phyloP scores from a whole-genome alignment of 306 rosid genomes.

The Malus sieversii region DNA sequence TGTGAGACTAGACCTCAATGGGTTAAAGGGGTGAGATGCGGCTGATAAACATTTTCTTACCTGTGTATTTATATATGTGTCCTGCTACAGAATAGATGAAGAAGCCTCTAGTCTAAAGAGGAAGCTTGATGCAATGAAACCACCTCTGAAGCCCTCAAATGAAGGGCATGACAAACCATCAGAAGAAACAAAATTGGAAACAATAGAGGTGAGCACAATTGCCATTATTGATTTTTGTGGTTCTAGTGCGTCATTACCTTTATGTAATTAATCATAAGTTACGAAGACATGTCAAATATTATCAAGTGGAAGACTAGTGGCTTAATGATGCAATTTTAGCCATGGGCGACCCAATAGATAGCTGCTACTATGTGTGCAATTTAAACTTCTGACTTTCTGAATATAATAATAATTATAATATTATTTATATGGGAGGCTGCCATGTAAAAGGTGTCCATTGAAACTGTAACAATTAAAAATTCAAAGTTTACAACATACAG shows the following conservation, averaged over 20 bases:
- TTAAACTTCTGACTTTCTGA: not conserved
- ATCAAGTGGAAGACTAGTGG: not conserved
- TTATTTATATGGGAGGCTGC: not conserved
- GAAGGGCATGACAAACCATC: slow-evolving; percentile 38
- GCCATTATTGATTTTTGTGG: not conserved
- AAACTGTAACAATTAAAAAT: not conserved
- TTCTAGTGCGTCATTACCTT: not conserved
- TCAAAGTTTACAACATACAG: not conserved
- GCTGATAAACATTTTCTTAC: not conserved
- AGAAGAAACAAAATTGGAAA: slow-evolving; percentile 53
- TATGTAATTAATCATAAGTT: not conserved
- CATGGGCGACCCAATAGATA: not conserved
- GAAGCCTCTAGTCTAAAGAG: slow-evolving; percentile 60
- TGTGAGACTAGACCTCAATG: not conserved
- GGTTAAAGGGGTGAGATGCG: not conserved
- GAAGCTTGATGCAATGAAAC: slow-evolving; percentile 54
- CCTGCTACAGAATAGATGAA: slow-evolving; percentile 68
- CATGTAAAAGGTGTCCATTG: not conserved
- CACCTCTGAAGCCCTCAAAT: slow-evolving; percentile 37
- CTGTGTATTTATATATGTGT: slow-evolving; percentile 10
- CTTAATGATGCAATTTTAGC: not conserved
- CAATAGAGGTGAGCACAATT: slow-evolving; percentile 54
- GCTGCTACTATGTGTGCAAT: not conserved
- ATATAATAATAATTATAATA: not conserved
- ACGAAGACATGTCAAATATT: not conserved